A percentile compares a stretch with the other conserved stretches of the same genome.
These are phyloP conservation scores for Lachnum nothofagi DNA, from an alignment of 2,329 filamentous ascomycete genomes.

Conservation along the genomic window DNA sequence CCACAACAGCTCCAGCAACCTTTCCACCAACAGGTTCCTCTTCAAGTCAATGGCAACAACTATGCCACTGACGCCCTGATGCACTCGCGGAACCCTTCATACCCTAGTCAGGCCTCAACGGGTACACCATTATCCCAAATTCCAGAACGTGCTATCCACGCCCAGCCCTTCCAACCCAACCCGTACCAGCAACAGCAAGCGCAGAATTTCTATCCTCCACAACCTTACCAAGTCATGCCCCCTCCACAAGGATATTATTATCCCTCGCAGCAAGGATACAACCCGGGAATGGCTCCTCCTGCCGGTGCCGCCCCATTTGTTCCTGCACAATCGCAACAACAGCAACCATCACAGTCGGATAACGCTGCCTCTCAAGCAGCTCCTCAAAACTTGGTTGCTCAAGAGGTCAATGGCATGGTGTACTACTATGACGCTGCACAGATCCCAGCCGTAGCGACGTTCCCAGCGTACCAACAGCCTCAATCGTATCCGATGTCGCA, in stretches of 20 bases:
- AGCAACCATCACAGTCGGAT: constrained; percentile 33
- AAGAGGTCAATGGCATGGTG: constrained; percentile 92
- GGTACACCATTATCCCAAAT: constrained; percentile 87
- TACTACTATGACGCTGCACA: constrained; percentile 88
- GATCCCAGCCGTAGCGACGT: constrained; percentile 43
- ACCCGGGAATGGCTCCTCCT: constrained; percentile 41
- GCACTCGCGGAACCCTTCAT: constrained; percentile 64
- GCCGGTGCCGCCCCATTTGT: constrained; percentile 27
- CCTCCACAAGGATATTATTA: constrained; percentile 65
- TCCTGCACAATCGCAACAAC: constrained; percentile 28
- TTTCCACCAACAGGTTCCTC: constrained; percentile 90
- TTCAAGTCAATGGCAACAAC: constrained; percentile 59
- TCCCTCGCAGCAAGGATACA: constrained; percentile 43
- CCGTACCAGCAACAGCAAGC: constrained; percentile 48
- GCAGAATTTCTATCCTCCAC: constrained; percentile 52
- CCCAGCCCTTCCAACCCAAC: constrained; percentile 79
- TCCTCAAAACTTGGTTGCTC: constrained; percentile 62
- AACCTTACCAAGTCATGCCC: constrained; percentile 50
- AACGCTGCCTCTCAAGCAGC: constrained; percentile 41
- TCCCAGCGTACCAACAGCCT: constrained; percentile 43
- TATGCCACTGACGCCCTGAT: constrained; percentile 46
- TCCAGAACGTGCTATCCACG: constrained; percentile 86
- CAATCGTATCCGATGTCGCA: constrained; percentile 51
- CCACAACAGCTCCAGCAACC: constrained; percentile 71
- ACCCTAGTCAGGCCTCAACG: constrained; percentile 63